These are phyloP conservation scores for Hyphopichia burtonii DNA, from an alignment of 1,139 yeast genomes.

Conservation along the genomic window DNA sequence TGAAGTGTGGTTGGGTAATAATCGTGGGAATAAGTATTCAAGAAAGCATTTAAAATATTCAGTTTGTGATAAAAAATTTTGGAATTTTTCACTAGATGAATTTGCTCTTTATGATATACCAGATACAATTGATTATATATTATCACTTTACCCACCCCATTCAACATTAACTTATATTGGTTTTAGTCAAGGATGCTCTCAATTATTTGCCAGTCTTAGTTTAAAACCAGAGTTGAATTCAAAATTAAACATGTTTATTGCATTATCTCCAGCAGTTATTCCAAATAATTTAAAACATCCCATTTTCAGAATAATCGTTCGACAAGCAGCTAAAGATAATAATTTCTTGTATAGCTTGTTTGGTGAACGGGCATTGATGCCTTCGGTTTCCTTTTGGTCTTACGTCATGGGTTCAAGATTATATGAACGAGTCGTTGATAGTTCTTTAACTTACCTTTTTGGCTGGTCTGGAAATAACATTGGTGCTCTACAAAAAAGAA, in stretches of 20 bases:
- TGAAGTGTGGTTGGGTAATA: constrained; percentile 39
- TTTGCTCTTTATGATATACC: constrained; percentile 85
- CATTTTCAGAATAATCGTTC: constrained; percentile 32
- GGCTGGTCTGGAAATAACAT: constrained; percentile 44
- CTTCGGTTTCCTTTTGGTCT: constrained; percentile 49
- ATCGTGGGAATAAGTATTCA: constrained; percentile 37
- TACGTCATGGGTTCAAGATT: constrained; percentile 32
- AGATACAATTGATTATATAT: constrained; percentile 62
- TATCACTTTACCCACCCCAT: constrained; percentile 10
- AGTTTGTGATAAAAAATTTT: constrained; percentile 53
- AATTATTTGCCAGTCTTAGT: constrained; percentile 43
- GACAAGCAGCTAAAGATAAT: constrained; percentile 33
- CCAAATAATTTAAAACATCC: constrained; percentile 43
- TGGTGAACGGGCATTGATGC: constrained; percentile 43
- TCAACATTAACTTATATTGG: constrained; percentile 36
- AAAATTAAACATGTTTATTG: constrained; percentile 35
- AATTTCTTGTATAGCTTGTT: constrained; percentile 35
- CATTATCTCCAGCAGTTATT: constrained; percentile 46
- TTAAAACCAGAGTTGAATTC: constrained; percentile 34
- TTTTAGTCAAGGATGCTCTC: constrained; percentile 49
- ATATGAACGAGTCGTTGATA: constrained; percentile 39
- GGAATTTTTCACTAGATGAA: constrained; percentile 87
- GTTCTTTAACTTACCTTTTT: constrained; percentile 34
- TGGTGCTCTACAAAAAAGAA: constrained; percentile 29
- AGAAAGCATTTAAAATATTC: constrained; percentile 36